phyloP scores from a whole-genome alignment of 192 early-diverging fungal genomes.

The Coemansia sp. region DNA sequence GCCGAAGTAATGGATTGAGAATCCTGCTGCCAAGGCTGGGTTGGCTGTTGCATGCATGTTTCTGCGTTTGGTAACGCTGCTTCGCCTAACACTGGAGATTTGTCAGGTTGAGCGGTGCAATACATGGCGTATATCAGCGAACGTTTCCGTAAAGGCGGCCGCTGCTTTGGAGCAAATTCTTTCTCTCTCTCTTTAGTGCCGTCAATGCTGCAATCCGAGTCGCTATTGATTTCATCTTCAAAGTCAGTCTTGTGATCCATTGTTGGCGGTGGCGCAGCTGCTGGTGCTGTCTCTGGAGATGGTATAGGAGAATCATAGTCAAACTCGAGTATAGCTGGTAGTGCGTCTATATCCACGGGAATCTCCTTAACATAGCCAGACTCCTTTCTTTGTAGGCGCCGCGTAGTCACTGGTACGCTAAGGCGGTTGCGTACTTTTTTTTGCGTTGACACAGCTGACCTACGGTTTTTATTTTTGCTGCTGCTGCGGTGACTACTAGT shows the following conservation, averaged over 20 bases:
- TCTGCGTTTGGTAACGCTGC: not conserved
- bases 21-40: not conserved
- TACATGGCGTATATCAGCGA: constrained; percentile 54
- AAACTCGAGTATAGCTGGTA: constrained; percentile 16
- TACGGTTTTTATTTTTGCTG: not conserved
- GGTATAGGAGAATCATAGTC: constrained; percentile 7
- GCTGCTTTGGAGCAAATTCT: constrained; percentile 1
- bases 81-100: constrained; percentile 2
- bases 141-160: constrained; percentile 40
- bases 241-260: not conserved
- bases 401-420: constrained; percentile 4
- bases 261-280: constrained; percentile 8
- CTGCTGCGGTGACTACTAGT: not conserved
- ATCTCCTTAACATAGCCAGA: not conserved
- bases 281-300: not conserved
- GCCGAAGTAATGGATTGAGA: constrained; percentile 7
- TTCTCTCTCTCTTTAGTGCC: not conserved
- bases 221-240: not conserved
- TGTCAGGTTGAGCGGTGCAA: constrained; percentile 30
- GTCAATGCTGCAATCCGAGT: not conserved
- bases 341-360: not conserved
- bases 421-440: constrained; percentile 4
- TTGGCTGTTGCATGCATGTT: not conserved
- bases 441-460: not conserved
- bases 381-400: constrained; percentile 9